Conservation (phyloP, 2,329 filamentous ascomycete species). For the Fusarium pseudograminearum region DNA sequence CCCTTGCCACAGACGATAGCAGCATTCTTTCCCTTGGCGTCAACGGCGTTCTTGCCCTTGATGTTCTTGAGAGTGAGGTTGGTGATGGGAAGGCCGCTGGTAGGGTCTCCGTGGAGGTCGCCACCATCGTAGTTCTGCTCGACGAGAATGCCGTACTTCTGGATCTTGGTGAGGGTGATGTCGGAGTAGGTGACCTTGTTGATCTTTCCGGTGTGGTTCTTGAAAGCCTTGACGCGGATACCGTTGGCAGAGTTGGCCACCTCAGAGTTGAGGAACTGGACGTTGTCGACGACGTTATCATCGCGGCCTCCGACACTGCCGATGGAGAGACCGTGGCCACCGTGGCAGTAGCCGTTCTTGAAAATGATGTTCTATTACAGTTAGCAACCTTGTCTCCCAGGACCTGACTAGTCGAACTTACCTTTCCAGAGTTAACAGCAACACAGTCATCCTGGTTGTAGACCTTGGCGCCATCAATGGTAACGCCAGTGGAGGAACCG, state of each 20-base stretch:
- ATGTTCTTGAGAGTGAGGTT: conserved; percentile 58
- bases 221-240: conserved; percentile 62
- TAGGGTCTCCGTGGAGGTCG: conserved; percentile 57
- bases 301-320: conserved; percentile 60
- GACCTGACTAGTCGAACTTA: fast-evolving
- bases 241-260: conserved; percentile 66
- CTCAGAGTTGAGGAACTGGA: conserved; percentile 61
- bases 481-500: conserved; percentile 61
- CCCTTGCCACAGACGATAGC: conserved; percentile 65
- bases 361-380: conserved; percentile 57
- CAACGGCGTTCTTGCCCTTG: conserved; percentile 55
- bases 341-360: conserved; percentile 57
- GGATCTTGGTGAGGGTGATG: conserved; percentile 57
- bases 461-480: conserved; percentile 64
- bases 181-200: conserved; percentile 58
- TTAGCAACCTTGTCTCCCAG: fast-evolving
- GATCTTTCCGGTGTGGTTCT: conserved; percentile 58
- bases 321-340: conserved; percentile 59
- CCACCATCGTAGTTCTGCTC: conserved; percentile 63
- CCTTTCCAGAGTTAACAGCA: conserved; percentile 64
- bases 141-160: conserved; percentile 53
- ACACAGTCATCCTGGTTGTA: conserved; percentile 73
- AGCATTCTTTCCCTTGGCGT: conserved; percentile 55
- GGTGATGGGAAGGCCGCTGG: conserved; percentile 63
- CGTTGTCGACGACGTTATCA: conserved; percentile 64